Base-by-base conservation (phyloP, 1,139 yeast species). In the Kodamaea derodonti region DNA sequence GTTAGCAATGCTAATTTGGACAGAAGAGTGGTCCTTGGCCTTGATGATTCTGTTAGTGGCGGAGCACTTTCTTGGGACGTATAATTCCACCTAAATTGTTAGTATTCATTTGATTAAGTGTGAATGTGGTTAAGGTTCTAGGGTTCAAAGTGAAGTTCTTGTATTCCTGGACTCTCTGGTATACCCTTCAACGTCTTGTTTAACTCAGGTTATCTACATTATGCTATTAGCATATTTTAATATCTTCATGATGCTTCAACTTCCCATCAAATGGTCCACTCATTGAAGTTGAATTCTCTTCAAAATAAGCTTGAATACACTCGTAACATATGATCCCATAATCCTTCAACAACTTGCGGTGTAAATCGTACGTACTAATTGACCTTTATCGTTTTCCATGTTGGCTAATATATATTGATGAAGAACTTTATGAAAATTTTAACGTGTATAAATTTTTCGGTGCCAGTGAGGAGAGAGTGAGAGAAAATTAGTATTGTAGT, bases 61-160 rank as follows among this genome's bases (percentile, higher is more conserved):
- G 76, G 97, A 92, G 82, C 99, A 92, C 82, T 92, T 92, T 85
- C 98, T 87, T 81, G 99, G 99, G 76, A 92, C 95, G 95, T 92
- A 92, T 76, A 92, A 90, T 83, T 94, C 99, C 76, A 92, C 96
- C 96, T 87, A 52, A 27, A 41, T 30, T 32, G 67, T 61, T 64
- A 61, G 69, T 62, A 61, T 37, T n/a, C n/a, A n/a, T n/a, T n/a
- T n/a, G n/a, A n/a, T n/a, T n/a, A n/a, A n/a, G n/a, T n/a, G n/a
- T n/a, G n/a, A n/a, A n/a, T n/a, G n/a, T n/a, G n/a, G n/a, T n/a
- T n/a, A n/a, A n/a, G n/a, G n/a, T n/a, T n/a, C n/a, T n/a, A n/a
- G n/a, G n/a, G n/a, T n/a, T n/a, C n/a, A n/a, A n/a, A n/a, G n/a
- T n/a, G n/a, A n/a, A n/a, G n/a, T 20, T 20, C 24, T 20, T 11